These are phyloP conservation scores for Gyrodon lividus DNA, from an alignment of 768 basidiomycete species.

Conservation along the genomic window DNA sequence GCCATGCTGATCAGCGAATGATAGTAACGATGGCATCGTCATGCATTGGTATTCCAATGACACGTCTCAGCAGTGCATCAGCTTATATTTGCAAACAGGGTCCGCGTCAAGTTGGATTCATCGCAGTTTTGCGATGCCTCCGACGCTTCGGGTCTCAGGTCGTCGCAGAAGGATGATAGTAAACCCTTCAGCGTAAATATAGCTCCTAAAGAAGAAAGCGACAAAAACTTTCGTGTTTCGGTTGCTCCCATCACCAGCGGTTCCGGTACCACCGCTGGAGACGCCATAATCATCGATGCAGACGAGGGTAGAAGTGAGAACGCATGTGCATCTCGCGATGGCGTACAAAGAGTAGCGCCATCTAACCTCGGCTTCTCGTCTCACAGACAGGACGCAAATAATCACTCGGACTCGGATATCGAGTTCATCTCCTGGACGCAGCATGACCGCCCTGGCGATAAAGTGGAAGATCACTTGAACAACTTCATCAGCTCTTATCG, in stretches of 20 bases:
- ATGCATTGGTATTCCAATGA: slow-evolving; percentile 26
- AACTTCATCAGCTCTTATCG: neutral
- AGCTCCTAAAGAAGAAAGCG: neutral
- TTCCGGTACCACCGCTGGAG: slow-evolving; percentile 11
- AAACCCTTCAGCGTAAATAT: neutral
- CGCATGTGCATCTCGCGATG: slow-evolving; percentile 1
- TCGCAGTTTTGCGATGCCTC: neutral
- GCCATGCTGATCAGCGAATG: slow-evolving; percentile 5
- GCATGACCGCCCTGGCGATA: slow-evolving; percentile 1
- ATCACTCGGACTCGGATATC: slow-evolving; percentile 11
- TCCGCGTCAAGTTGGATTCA: slow-evolving; percentile 6
- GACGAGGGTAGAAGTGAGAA: slow-evolving; percentile 12
- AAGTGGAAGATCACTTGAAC: neutral
- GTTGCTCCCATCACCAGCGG: neutral
- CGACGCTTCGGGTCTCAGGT: neutral
- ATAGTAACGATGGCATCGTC: slow-evolving; percentile 28
- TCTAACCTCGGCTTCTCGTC: neutral
- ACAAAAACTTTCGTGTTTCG: neutral
- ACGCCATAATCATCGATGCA: slow-evolving; percentile 24
- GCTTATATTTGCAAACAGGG: slow-evolving; percentile 17
- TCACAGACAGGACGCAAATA: neutral
- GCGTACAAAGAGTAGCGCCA: neutral
- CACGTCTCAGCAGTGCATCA: neutral
- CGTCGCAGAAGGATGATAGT: neutral
- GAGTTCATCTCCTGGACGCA: slow-evolving; percentile 9